Base-by-base conservation (phyloP, 164 flowering plant species). In the Sextonia rubra region DNA sequence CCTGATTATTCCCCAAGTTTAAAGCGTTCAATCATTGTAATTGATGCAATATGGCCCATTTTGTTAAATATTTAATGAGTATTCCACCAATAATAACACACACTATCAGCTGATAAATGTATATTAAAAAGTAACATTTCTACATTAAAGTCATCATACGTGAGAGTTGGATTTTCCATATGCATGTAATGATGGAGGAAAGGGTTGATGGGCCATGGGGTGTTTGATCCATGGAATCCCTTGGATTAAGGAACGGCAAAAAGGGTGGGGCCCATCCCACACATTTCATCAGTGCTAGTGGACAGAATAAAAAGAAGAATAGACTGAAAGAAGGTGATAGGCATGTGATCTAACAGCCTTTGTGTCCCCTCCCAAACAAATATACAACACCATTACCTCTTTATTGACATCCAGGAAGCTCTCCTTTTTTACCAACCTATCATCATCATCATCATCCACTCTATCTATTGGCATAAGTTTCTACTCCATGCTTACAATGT, bases 301-400 rank as follows among this genome's bases (percentile, higher is more conserved):
- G 79, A 70, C 80, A 79, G 80, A 77, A 69, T 81, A 66, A 83
- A 85, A 85, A 86, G 89, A 87, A 85, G 87, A 86, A 52, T 52
- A 52, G 86, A 85, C 77, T 81, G 81, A 77, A 80, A 78, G 82
- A 86, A 80, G 81, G 88, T 83, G 89, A 82, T 83, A 80, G 77
- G 91, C 93, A 89, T 89, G 93, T 89, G 91, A 89, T 77, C 87
- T 83, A 85, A 87, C 93, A 89, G 93, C 87, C 89, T 89, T 89
- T 87, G 72, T 84, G 88, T 86, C 83, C 82, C 88, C 90, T 80
- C 79, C 85, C 80, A 71, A 73, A 77, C 65, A 55, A 66, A 67
- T 49, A 66, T 66, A 66, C 48, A 74, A 11, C 69, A n/a, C 32
- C 55, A 27, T 27, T 69, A 17, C 64, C 69, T 64, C 73, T 75